phyloP scores from a whole-genome alignment of 371 early-diverging fungal genomes.

The Gilbertella persicaria region DNA sequence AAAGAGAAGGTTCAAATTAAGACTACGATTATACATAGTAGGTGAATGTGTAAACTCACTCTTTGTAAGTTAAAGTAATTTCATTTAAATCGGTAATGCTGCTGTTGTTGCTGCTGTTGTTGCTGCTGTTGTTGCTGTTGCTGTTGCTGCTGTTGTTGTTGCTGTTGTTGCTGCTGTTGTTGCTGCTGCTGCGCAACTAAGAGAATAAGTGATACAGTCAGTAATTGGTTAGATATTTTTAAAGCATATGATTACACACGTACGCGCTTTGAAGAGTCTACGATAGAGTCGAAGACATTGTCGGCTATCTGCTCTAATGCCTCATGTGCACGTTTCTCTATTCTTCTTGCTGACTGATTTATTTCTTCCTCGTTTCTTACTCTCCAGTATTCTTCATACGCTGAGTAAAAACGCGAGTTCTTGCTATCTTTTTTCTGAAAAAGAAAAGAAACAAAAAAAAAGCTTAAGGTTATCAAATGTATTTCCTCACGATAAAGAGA shows the following conservation, averaged over 20 bases:
- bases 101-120: constrained; percentile 1
- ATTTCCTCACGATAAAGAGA: constrained; percentile 2
- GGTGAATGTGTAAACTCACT: constrained; percentile 14
- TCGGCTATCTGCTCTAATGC: constrained; percentile 8
- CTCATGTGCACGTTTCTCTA: constrained; percentile 11
- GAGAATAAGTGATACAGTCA: constrained; percentile 10
- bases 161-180: no score
- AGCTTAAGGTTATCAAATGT: constrained; percentile 3
- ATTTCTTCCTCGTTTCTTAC: constrained; percentile 13
- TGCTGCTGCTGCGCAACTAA: constrained; percentile 8
- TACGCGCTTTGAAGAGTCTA: constrained; percentile 10
- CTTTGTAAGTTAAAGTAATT: constrained; percentile 11
- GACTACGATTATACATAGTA: constrained; percentile 13
- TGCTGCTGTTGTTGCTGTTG: background rate
- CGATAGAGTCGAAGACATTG: constrained; percentile 11
- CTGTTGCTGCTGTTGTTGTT: background rate
- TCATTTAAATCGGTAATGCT: constrained; percentile 6
- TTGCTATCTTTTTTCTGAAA: constrained; percentile 8
- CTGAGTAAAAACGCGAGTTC: constrained; percentile 1
- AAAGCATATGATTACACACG: constrained; percentile 7
- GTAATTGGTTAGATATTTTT: constrained; percentile 10
- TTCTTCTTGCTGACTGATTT: constrained; percentile 11
- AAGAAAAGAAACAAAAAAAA: constrained; percentile 7
- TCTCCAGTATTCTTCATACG: constrained; percentile 9
- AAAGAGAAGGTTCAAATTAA: constrained; percentile 17